Base-by-base conservation (phyloP, 2,329 filamentous ascomycete species). In the Talaromyces amestolkiae region DNA sequence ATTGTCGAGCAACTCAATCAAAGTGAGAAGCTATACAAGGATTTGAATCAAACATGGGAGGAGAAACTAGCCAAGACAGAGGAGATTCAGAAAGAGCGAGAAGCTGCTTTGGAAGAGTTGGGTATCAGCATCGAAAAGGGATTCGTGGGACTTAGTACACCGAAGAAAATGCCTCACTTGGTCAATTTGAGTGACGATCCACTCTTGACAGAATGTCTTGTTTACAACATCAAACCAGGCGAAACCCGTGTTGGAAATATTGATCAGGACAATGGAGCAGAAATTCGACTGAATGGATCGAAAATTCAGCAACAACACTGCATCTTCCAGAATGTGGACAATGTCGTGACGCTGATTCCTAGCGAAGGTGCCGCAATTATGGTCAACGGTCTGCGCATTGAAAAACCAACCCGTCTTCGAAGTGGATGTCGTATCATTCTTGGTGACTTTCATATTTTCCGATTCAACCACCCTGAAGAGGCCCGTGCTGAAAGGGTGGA, bases 61-160 rank as follows among this genome's bases (percentile, higher is more conserved):
- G 87, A 99, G 80, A 98, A 98, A 78, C 81, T 99, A 68, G 85
- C 88, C 69, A 97, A 96, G 80, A 99, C 95, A 0, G 95, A 99
- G 77, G 89, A 94, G 71, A 98, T 99, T 64, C 95, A 99, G 82
- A 97, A 97, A 76, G 95, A 99, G 79, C 89, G 95, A 70, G 95
- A 99, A 78, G 88, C 93, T 58, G 95, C 95, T 10, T 82, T 99
- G 54, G 95, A 99, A 80, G 95, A 99, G 77, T 85, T 99, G 51
- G 95, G 95, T 69, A 98, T 99, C 79, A 98, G 93, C 78, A 99
- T 99, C 70, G 95, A 99, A 76, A 99, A 99, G 78, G 95, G 95
- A 7, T 97, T 97, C 74, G 89, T 99, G 67, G 95, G 95, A 15
- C 82, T 99, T 67, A 94, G 92, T 67, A 98, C 93, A 22, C 95